phyloP scores from a whole-genome alignment of 1,284 basidiomycete species.

The Cutaneotrichosporon sp. region DNA sequence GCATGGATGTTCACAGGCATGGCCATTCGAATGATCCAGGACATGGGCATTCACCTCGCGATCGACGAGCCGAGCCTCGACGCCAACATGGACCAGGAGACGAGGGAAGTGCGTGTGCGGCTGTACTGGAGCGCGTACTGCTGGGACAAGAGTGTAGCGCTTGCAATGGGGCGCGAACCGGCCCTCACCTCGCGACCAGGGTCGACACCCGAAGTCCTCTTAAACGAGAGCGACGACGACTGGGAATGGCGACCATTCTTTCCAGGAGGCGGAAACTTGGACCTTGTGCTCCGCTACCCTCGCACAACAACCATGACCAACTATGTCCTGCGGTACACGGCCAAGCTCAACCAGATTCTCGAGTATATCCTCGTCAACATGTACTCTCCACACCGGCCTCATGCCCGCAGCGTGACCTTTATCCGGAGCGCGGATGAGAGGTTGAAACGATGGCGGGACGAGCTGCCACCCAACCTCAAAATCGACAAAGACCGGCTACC shows the following conservation, averaged over 20 bases:
- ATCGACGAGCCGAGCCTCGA: conserved; percentile 21
- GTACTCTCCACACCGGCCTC: conserved; percentile 23
- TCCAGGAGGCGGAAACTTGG: conserved; percentile 9
- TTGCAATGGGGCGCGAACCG: conserved; percentile 24
- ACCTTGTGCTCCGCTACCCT: conserved; percentile 14
- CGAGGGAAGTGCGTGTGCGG: conserved; percentile 15
- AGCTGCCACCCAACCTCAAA: conserved; percentile 7
- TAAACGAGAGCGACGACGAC: conserved; percentile 15
- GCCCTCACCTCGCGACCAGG: conserved; percentile 8
- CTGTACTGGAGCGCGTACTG: conserved; percentile 25
- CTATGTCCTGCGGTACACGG: conserved; percentile 12
- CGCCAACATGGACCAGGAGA: conserved; percentile 19
- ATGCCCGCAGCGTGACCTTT: conserved; percentile 19
- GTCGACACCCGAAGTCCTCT: conserved; percentile 6
- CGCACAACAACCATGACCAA: conserved; percentile 10
- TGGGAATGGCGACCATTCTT: conserved; percentile 17
- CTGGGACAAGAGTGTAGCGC: conserved; percentile 20
- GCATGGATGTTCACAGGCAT: conserved; percentile 25
- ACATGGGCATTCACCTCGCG: conserved; percentile 24
- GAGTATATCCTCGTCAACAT: conserved; percentile 27
- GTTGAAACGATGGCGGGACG: conserved; percentile 9
- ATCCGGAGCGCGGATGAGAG: conserved; percentile 16
- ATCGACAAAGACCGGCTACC: conserved; percentile 11
- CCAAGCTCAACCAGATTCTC: conserved; percentile 23
- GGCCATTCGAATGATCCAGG: conserved; percentile 25